These are phyloP conservation scores for Boletus semigastroideus DNA, from an alignment of 1,284 basidiomycete genomes.

Conservation along the genomic window DNA sequence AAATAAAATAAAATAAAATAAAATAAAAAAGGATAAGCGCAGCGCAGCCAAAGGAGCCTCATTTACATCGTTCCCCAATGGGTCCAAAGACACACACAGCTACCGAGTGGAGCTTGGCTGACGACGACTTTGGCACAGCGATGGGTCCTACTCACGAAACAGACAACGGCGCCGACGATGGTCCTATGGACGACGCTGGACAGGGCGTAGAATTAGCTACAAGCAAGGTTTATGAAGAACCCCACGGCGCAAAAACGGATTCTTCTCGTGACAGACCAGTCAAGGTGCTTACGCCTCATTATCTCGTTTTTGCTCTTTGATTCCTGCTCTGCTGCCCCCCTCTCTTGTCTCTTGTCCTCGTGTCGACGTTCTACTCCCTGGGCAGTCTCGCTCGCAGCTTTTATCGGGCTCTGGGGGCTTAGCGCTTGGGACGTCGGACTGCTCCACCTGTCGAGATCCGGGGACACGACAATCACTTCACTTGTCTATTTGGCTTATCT, in stretches of 20 bases:
- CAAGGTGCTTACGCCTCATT: conserved; percentile 82
- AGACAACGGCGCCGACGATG: conserved; percentile 27
- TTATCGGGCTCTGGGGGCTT: conserved; percentile 17
- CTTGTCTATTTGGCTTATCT: conserved; percentile 26
- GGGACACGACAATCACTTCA: conserved; percentile 14
- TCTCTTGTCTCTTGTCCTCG: conserved; percentile 17
- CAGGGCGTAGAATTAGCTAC: conserved; percentile 23
- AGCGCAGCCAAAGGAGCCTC: background rate
- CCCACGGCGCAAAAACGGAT: conserved; percentile 38
- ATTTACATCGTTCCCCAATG: conserved; percentile 17
- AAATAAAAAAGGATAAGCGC: background rate
- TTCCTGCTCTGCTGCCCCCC: conserved; percentile 27
- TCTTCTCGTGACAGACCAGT: conserved; percentile 71
- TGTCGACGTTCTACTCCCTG: conserved; percentile 19
- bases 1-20: conserved; percentile 6
- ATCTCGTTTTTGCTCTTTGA: conserved; percentile 40
- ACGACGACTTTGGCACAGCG: conserved; percentile 43
- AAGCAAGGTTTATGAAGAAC: conserved; percentile 40
- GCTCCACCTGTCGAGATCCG: conserved; percentile 19
- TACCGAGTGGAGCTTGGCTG: conserved; percentile 52
- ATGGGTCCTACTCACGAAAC: conserved; percentile 43
- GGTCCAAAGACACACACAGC: conserved; percentile 24
- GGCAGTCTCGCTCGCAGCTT: conserved; percentile 16
- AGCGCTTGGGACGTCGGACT: conserved; percentile 25
- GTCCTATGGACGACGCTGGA: conserved; percentile 28